A percentile compares a stretch with the other conserved stretches of the same genome.
phyloP scores from a whole-genome alignment of 2,329 filamentous ascomycete genomes.

The Cladosporium sp. region DNA sequence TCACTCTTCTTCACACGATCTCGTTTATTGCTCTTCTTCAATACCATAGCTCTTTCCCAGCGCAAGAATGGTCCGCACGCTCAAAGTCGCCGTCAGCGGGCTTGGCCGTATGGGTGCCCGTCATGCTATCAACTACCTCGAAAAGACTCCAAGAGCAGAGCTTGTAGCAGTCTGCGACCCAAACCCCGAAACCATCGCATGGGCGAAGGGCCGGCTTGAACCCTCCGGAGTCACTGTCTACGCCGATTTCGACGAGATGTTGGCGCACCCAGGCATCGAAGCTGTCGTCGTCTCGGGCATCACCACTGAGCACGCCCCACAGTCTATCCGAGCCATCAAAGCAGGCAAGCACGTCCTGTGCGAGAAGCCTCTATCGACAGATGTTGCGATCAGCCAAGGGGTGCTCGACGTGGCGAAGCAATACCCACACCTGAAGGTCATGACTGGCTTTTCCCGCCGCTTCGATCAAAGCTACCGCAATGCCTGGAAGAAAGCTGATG shows the following conservation, averaged over 20 bases:
- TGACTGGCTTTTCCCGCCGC: conserved; percentile 63
- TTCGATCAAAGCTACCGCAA: conserved; percentile 65
- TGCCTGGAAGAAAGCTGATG: conserved; percentile 50
- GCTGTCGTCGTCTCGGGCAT: conserved; percentile 54
- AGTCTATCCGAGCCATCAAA: conserved; percentile 55
- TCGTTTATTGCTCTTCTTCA: not conserved
- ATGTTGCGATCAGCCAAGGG: conserved; percentile 54
- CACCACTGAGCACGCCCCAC: conserved; percentile 54
- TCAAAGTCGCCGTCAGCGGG: conserved; percentile 43
- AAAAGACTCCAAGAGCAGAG: conserved; percentile 42
- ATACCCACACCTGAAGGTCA: conserved; percentile 59
- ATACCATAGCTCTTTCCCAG: too few species aligned
- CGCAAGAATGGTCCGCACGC: conserved; percentile 32
- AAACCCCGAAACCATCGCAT: conserved; percentile 39
- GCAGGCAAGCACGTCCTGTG: conserved; percentile 54
- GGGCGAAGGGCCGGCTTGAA: conserved; percentile 49
- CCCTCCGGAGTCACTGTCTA: conserved; percentile 52
- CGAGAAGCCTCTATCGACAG: conserved; percentile 58
- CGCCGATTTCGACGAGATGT: conserved; percentile 54
- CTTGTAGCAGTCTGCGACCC: conserved; percentile 47
- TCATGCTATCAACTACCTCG: conserved; percentile 46
- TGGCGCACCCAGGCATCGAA: conserved; percentile 51
- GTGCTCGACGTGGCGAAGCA: conserved; percentile 55
- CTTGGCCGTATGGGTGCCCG: conserved; percentile 49
- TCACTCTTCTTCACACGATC: not conserved